Percentiles rank a stretch among this genome's conserved stretches.
These are phyloP conservation scores for Colletotrichum melonis DNA, from an alignment of 2,329 filamentous ascomycete species.

Conservation along the genomic window DNA sequence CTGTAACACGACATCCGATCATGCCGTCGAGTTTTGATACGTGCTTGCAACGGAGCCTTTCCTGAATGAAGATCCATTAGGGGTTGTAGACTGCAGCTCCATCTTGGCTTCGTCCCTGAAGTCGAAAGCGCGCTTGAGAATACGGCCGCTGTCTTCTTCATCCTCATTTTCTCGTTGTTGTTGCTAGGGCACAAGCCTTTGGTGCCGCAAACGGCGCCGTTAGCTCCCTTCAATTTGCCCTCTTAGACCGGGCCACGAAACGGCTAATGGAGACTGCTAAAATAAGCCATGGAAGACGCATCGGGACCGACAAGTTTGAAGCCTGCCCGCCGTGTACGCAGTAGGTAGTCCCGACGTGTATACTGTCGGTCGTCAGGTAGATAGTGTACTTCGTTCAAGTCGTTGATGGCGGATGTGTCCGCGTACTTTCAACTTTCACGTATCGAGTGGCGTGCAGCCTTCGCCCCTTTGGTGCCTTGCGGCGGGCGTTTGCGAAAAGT, in stretches of 20 bases:
- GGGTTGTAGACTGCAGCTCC: background rate
- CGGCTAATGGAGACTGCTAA: conserved; percentile 6
- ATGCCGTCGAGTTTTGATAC: background rate
- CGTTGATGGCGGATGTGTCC: background rate
- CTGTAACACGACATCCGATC: background rate
- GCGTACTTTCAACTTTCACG: too few relatives aligned
- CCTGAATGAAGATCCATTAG: background rate
- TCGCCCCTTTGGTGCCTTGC: background rate
- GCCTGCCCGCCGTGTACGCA: background rate
- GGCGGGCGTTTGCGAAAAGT: conserved; percentile 4
- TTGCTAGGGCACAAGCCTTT: background rate
- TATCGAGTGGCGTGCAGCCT: background rate
- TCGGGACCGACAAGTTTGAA: background rate
- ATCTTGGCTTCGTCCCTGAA: background rate
- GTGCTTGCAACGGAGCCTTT: background rate
- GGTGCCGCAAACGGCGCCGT: background rate
- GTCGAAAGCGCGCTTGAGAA: background rate
- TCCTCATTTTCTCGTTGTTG: background rate
- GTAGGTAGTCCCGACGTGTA: background rate
- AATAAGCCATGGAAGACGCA: conserved; percentile 3
- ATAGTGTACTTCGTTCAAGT: background rate
- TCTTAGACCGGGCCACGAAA: conserved; percentile 2
- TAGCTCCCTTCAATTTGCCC: conserved; percentile 12
- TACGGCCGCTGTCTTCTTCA: background rate
- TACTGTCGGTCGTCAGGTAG: too few relatives aligned